Evolutionary conservation across 768 basidiomycete genomes (phyloP), one percentile per base, ranked within the genome.

Genomic region (Rickenella mellea): DNA sequence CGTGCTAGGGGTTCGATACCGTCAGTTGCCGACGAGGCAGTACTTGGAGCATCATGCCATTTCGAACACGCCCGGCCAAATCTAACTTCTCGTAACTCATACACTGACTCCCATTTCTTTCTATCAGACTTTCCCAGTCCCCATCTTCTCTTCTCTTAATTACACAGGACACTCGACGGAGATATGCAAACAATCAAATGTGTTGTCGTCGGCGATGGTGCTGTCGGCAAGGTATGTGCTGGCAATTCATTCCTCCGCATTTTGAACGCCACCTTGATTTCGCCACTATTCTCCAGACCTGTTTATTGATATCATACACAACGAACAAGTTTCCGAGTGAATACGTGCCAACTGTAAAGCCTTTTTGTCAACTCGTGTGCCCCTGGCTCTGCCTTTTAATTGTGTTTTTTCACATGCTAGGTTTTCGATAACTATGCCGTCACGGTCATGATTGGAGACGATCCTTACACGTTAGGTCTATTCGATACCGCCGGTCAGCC

Each of bases 381-480:
- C 48, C 50, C 44, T 52, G 47, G 41, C 51, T 58, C 51, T 44
- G 49, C 44, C 46, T 39, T 35, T 46, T 27, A 47, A 51, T 32
- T 51, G 38, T 44, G 40, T 38, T 56, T 42, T 25, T 39, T 33
- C 30, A 30, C 22, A 41, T 47, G 41, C 14, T 65, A 89, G 87
- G 84, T 91, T 46, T 92, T 92, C 63, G 89, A 94, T 66, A 94
- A 94, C 66, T 93, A 93, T 67, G 96, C 96, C 48, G 96, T 98
- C 48, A 98, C 94, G n/a, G 96, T 99, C 45, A 98, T 99, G 96
- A 98, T 99, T 67, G 94, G 94, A 41, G 96, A 98, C 57, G 94
- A 98, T 66, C 94, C 96, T 41, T 98, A 98, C 64, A 98, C 96
- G 50, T 69, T 99, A 58, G 96, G 96, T 43, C 65, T 99, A 52